These are phyloP conservation scores for Fusarium hainanense DNA, from an alignment of 2,329 filamentous ascomycete genomes.

Conservation along the genomic window DNA sequence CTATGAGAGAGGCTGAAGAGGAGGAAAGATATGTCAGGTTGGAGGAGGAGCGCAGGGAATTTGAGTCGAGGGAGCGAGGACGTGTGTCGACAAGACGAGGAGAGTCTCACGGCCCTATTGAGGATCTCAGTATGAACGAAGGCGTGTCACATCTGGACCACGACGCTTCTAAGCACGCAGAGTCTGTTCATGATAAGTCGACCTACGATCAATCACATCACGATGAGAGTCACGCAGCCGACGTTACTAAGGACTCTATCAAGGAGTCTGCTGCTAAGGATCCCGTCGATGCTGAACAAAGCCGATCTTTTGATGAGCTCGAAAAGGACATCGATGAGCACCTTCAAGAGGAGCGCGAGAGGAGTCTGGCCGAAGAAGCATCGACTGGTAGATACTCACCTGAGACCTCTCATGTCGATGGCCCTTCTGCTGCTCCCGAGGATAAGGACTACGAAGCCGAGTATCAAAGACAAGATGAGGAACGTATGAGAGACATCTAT, in stretches of 20 bases:
- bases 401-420: conserved; percentile 31
- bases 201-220: conserved; percentile 6
- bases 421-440: conserved; percentile 25
- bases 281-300: conserved; percentile 12
- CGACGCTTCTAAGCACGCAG: conserved; percentile 12
- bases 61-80: conserved; percentile 47
- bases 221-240: conserved; percentile 10
- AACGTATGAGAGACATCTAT: conserved; percentile 66
- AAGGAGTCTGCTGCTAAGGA: conserved; percentile 12
- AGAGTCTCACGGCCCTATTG: conserved; percentile 18
- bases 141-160: conserved; percentile 21
- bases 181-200: conserved; percentile 20
- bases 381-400: not conserved
- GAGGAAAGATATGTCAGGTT: conserved; percentile 48
- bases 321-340: conserved; percentile 40
- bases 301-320: conserved; percentile 31
- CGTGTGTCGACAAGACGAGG: conserved; percentile 27
- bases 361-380: conserved; percentile 31
- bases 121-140: conserved; percentile 21
- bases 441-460: conserved; percentile 41
- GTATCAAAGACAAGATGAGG: conserved; percentile 59
- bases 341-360: conserved; percentile 36
- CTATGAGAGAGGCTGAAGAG: conserved; percentile 51
- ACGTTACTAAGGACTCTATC: conserved; percentile 9
- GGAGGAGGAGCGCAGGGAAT: conserved; percentile 41